These are phyloP conservation scores for Fraxinus baroniana DNA, from an alignment of 305 asterid species.

Conservation along the genomic window DNA sequence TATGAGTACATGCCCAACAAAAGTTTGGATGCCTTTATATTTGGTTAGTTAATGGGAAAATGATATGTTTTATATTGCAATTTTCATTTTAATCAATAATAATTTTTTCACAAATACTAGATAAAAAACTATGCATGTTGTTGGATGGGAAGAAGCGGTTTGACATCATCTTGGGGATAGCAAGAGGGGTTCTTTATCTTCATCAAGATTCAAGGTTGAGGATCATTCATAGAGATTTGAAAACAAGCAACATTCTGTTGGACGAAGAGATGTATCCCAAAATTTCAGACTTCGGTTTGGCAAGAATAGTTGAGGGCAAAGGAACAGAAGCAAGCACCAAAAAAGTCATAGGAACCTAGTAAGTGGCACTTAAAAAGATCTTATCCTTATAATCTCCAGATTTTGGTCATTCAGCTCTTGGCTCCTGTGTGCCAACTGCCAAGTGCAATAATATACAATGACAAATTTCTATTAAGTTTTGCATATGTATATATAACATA, in stretches of 20 bases:
- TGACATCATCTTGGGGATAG: not conserved
- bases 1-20: not conserved
- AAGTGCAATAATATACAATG: not conserved
- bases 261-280: not conserved
- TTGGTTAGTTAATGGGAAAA: not conserved
- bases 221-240: not conserved
- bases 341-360: not conserved
- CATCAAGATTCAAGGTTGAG: not conserved
- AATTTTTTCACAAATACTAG: not conserved
- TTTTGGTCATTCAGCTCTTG: not conserved
- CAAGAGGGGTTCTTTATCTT: not conserved
- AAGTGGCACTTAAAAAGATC: not conserved
- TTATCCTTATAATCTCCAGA: not conserved
- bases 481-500: too few relatives aligned
- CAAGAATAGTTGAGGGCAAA: not conserved
- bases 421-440: not conserved
- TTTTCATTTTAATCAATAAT: not conserved
- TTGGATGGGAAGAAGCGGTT: not conserved
- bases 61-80: not conserved
- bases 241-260: not conserved
- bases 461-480: not conserved
- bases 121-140: not conserved
- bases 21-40: not conserved
- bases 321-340: not conserved
- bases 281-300: constrained; percentile 6